Evolutionary conservation across 2,329 filamentous ascomycete species (phyloP).

Genomic region (Sporothrix globosa): DNA sequence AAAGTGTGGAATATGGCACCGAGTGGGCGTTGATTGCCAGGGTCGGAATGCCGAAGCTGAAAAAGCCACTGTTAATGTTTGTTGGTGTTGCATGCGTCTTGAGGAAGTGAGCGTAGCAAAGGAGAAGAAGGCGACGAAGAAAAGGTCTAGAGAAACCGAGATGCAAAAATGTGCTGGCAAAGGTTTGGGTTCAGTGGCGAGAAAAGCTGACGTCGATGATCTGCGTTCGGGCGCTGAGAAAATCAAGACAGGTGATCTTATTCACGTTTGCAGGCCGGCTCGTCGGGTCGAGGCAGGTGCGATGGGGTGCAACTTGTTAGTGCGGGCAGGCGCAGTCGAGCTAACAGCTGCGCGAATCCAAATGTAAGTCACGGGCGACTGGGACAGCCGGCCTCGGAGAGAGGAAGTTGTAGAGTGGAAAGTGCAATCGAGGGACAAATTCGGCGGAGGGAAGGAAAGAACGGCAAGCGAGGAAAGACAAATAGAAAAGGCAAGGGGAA

Average conservation of each 20-base stretch:
- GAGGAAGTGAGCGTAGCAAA: not conserved
- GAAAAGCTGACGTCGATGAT: constrained; percentile 26
- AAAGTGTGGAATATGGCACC: not conserved
- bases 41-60: constrained; percentile 19
- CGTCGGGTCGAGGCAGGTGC: constrained; percentile 3
- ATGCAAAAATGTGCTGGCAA: not conserved
- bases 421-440: not conserved
- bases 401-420: constrained; percentile 1
- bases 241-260: constrained; percentile 21
- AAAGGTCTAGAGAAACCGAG: not conserved
- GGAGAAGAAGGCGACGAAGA: not conserved
- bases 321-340: constrained; percentile 22
- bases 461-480: not conserved
- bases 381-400: constrained; percentile 9
- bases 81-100: not conserved
- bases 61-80: constrained; percentile 2
- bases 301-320: constrained; percentile 17
- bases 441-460: not conserved
- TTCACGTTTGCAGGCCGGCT: not conserved
- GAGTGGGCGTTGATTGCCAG: constrained; percentile 1
- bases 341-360: constrained; percentile 1
- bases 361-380: constrained; percentile 2
- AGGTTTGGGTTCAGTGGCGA: constrained; percentile 16
- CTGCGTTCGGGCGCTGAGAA: constrained; percentile 6
- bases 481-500: not conserved